These are phyloP conservation scores for Chaetomiaceae sp. DNA, from an alignment of 2,329 filamentous ascomycete species.

Conservation along the genomic window DNA sequence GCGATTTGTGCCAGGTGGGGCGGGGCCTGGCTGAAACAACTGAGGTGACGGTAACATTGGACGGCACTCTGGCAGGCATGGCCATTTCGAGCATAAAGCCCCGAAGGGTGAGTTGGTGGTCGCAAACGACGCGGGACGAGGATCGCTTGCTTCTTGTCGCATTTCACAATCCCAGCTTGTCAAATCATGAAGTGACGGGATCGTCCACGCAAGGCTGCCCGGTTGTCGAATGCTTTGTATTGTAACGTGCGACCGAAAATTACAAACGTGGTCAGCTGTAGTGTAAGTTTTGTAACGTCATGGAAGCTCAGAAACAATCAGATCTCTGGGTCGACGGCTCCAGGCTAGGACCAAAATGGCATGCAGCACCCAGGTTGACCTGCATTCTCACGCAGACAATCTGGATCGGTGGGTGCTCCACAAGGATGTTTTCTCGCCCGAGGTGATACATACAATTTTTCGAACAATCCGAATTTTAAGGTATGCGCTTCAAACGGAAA, in stretches of 20 bases:
- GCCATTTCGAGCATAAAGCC: neutral
- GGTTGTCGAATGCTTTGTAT: too few relatives aligned
- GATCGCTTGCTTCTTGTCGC: neutral
- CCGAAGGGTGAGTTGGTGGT: conserved; percentile 2
- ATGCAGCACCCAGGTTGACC: conserved; percentile 1
- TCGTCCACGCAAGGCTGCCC: too few relatives aligned
- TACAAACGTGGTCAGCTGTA: neutral
- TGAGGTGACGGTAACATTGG: conserved; percentile 5
- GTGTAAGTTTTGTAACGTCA: neutral
- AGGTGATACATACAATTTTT: too few relatives aligned
- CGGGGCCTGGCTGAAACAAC: conserved; percentile 4
- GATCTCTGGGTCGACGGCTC: too few relatives aligned
- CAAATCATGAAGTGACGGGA: too few relatives aligned
- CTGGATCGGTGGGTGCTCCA: neutral
- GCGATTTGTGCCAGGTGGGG: neutral
- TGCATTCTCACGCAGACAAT: conserved; percentile 4
- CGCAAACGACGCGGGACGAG: neutral
- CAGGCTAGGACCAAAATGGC: neutral
- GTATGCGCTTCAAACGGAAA: too few relatives aligned
- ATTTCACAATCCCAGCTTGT: too few relatives aligned
- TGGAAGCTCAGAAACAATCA: neutral
- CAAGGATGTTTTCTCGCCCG: neutral
- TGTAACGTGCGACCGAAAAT: neutral
- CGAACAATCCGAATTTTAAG: too few relatives aligned
- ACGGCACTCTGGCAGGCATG: neutral